phyloP scores from a whole-genome alignment of 305 asterid genomes.

The Salvia sclarea region DNA sequence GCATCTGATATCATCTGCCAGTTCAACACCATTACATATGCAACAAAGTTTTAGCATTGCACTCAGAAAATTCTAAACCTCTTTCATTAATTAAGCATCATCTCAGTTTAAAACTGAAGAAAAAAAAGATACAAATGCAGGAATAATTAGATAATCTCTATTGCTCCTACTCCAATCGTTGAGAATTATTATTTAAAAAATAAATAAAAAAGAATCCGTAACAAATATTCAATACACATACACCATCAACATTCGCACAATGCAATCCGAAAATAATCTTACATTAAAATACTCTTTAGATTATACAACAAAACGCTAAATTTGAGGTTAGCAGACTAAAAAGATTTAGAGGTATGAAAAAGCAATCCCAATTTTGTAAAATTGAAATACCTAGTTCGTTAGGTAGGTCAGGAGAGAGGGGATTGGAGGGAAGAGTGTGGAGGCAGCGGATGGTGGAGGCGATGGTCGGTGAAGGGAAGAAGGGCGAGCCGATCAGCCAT shows the following conservation, averaged over 20 bases:
- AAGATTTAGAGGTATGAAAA: conserved; percentile 10
- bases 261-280: background rate
- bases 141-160: background rate
- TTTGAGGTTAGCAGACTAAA: background rate
- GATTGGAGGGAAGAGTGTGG: conserved; percentile 53
- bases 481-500: conserved; percentile 82
- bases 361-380: background rate
- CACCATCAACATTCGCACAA: conserved; percentile 5
- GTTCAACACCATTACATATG: conserved; percentile 10
- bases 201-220: no score
- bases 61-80: background rate
- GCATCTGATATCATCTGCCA: conserved; percentile 69
- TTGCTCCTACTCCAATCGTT: background rate
- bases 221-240: background rate
- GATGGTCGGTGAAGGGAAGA: conserved; percentile 53
- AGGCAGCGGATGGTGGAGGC: conserved; percentile 77
- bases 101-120: background rate
- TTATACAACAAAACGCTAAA: background rate
- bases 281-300: background rate
- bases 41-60: conserved; percentile 12
- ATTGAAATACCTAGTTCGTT: conserved; percentile 61
- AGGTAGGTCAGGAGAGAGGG: conserved; percentile 51
- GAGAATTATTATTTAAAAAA: background rate
- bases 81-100: background rate
- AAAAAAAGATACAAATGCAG: conserved; percentile 1